Percentiles rank a stretch among this genome's conserved stretches.
phyloP scores from a whole-genome alignment of 2,329 filamentous ascomycete species.

The Arachnomyces sp. region DNA sequence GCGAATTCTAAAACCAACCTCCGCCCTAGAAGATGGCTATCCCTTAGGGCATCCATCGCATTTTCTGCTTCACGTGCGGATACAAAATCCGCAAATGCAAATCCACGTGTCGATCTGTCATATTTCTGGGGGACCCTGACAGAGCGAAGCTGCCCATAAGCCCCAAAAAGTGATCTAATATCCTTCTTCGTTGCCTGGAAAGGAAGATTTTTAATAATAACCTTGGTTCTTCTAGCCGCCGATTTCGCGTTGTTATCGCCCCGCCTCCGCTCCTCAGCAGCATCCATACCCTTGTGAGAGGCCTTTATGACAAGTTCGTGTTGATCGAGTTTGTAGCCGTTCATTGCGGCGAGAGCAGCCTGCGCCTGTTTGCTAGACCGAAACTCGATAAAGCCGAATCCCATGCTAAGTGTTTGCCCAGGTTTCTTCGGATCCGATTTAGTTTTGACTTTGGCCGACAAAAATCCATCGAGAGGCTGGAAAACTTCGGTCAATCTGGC shows the following conservation, averaged over 20 bases:
- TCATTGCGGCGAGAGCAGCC: slow-evolving; percentile 75
- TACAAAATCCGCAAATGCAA: slow-evolving; percentile 94
- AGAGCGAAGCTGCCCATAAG: slow-evolving; percentile 86
- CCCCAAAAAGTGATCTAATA: slow-evolving; percentile 72
- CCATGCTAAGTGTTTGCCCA: slow-evolving; percentile 86
- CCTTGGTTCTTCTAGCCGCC: slow-evolving; percentile 72
- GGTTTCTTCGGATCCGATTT: slow-evolving; percentile 88
- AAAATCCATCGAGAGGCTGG: slow-evolving; percentile 74
- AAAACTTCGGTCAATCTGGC: slow-evolving; percentile 70
- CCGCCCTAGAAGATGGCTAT: slow-evolving; percentile 88
- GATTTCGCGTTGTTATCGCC: slow-evolving; percentile 78
- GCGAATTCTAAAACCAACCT: slow-evolving; percentile 88
- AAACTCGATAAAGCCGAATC: slow-evolving; percentile 93
- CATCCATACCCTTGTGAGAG: slow-evolving; percentile 80
- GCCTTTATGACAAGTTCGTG: slow-evolving; percentile 79
- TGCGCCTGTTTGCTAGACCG: slow-evolving; percentile 67
- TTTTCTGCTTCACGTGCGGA: slow-evolving; percentile 83
- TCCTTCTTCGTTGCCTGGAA: slow-evolving; percentile 95
- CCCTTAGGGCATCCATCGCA: slow-evolving; percentile 81
- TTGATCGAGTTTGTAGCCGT: slow-evolving; percentile 77
- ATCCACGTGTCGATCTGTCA: slow-evolving; percentile 78
- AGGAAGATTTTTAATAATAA: slow-evolving; percentile 96
- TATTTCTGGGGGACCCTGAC: slow-evolving; percentile 95
- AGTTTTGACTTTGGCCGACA: slow-evolving; percentile 84
- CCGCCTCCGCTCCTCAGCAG: slow-evolving; percentile 74